Base-by-base conservation (phyloP, 1,139 yeast species). In the Debaryomyces robertsiae region DNA sequence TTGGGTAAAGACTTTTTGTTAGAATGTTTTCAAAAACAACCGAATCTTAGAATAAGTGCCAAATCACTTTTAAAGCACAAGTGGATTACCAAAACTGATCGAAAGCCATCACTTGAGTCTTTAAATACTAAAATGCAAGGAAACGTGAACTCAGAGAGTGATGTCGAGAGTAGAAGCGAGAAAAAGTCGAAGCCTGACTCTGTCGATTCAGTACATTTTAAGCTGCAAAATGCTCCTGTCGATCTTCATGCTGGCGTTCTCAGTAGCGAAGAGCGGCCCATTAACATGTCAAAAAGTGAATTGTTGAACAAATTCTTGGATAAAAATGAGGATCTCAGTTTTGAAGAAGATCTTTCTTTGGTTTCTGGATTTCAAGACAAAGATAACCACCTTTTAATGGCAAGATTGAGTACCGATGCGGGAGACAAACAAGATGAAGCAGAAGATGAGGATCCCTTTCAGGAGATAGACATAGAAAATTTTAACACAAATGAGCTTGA, bases 11-110 rank as follows among this genome's bases (percentile, higher is more conserved):
- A 85, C 49, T 87, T 93, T 52, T 63, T 90, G 11, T 55, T 77
- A 42, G 80, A 77, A 44, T 93, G 98, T 58, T 89, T 91, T 50
- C 90, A 85, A 52, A 84, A 83, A 54, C 84, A 83, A 49, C 89
- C 93, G 0, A 69, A 68, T 31, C 61, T 79, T 22, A 67, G 96
- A 44, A 67, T 72, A 1, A 64, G 77, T 10, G 94, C 94, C 0
- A 67, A 65, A 32, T 61, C 75, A 19, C 65, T 88, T 27, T 60
- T 81, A 14, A 65, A 69, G 29, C 93, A 86, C 54, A 73, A 73
- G 23, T 87, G 95, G 95, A 53, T 82, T 17, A 50, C 55, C n/a
- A 49, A 43, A 30, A 33, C 22, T 7, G 38, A 40, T 9, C 32
- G 14, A 27, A 38, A 38, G 14, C 27, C 30, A 7, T 10, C 22